Evolutionary conservation across 164 flowering plant species (phyloP).

Genomic region (Vitis labrusca): DNA sequence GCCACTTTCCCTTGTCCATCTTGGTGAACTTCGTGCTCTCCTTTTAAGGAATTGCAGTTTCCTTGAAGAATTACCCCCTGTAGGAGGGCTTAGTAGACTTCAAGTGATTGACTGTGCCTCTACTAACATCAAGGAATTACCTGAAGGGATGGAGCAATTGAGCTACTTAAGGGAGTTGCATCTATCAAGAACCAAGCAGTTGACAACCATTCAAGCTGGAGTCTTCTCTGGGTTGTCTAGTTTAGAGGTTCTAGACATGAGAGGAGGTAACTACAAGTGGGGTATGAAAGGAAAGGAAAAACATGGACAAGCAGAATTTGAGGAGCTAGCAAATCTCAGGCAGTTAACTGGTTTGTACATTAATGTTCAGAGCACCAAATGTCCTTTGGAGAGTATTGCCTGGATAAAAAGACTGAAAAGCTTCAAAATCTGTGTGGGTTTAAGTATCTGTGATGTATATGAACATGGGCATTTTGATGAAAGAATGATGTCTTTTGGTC

Average conservation of each 20-base stretch:
- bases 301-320: conserved; percentile 4
- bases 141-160: conserved; percentile 17
- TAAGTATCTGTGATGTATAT: no score
- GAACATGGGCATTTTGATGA: background rate
- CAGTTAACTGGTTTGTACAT: background rate
- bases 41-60: conserved; percentile 14
- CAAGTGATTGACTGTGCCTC: conserved; percentile 19
- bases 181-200: conserved; percentile 16
- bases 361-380: background rate
- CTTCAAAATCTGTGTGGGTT: conserved; percentile 2
- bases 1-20: conserved; percentile 12
- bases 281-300: background rate
- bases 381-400: background rate
- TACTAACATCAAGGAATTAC: conserved; percentile 21
- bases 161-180: conserved; percentile 14
- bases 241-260: conserved; percentile 22
- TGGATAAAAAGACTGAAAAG: conserved; percentile 9
- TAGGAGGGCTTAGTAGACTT: conserved; percentile 14
- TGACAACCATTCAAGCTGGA: conserved; percentile 10
- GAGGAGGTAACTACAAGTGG: conserved; percentile 14
- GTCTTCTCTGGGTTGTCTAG: conserved; percentile 4
- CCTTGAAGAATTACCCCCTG: conserved; percentile 15
- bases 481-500: conserved; percentile 4
- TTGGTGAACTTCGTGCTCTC: conserved; percentile 21
- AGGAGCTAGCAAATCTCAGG: conserved; percentile 11